Evolutionary conservation across 371 early-diverging fungal species (phyloP), one percentile per base, ranked within the genome.

Genomic region (Funneliformis caledonium): DNA sequence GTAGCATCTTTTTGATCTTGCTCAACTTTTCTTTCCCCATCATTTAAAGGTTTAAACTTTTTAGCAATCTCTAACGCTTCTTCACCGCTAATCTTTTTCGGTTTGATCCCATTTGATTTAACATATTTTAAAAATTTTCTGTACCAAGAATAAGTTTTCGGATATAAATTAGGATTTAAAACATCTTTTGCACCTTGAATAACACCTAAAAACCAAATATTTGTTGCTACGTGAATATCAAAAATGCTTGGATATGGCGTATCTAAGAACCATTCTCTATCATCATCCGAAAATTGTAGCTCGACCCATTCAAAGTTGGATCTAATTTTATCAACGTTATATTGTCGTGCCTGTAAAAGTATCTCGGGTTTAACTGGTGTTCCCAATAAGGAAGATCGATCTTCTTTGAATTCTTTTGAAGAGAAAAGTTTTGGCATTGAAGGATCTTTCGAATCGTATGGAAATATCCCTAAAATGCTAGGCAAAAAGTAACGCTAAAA

Each of bases 51-150:
- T 16, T 79, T 52, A 11, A 78, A 76, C 19, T 68, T 50, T 61
- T 82, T 83, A 33, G 86, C 87, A 26, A 88, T 60, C 37, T 85
- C 82, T 0, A 88, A 72, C 1, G 87, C 89, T 70, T 87, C 84
- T 60, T 87, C 87, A 11, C 82, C 87, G 0, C 84, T 77, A 2
- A 85, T 78, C 77, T 82, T 82, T 48, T 69, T 52, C 5, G 84
- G 82, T 64, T 83, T 81, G 31, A 37, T 48, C 12, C 77, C 59
- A 14, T 84, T 81, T 2, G 47, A 72, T 11, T 81, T 78, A 59
- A 80, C 76, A 37, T 82, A 82, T 3, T 43, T 79, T 9, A 83
- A 50, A 64, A 87, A 82, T 69, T 84, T 87, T 7, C 59, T 43
- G 33, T 85, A 81, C 79, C 88, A 89, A 9, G 62, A 61, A 59